Evolutionary conservation across 495 filamentous ascomycete genomes (phyloP), one percentile per base, ranked within the genome.

Genomic region (Mycothermus thermophilus): DNA sequence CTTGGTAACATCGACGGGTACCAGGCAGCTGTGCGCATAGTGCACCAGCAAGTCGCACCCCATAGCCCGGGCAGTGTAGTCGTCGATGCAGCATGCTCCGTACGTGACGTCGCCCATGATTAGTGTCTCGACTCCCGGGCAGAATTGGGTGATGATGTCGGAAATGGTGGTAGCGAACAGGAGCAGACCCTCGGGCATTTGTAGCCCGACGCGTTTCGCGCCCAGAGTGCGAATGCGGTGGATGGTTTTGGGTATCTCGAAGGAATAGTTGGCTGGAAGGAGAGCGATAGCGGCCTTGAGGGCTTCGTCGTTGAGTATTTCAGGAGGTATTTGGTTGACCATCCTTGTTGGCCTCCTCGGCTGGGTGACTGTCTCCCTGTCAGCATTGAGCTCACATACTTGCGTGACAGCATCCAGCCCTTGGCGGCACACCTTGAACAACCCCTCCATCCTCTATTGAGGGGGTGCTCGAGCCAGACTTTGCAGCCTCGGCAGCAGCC

Each of bases 21-120:
- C 93, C 9, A 99, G 67, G 46, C 90, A 99, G 54, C 78, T 85
- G 55, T 99, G 90, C 0, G 90, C 90, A 51, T 99, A 99, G 58
- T 99, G 90, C 1, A 99, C 84, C 4, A 99, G 67, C 3, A 99
- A 62, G 52, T 99, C 90, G 48, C 90, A 99, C 1, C 83, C 92
- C 17, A 99, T 69, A 0, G 90, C 90, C 13, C 90, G 73, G 0
- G 90, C 90, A 0, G 90, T 96, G 59, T 88, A 99, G 61, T 99
- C 90, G 52, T 99, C 90, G 42, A 99, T 95, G 51, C 90, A 99
- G 64, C 90, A 99, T 2, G 90, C 90, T 30, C 90, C 90, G 60
- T 99, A 99, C 0, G 90, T 99, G 17, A 99, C 90, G 46, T 99
- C 90, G 32, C 92, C 90, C 90, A 99, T 96, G 54, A 99, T 96